phyloP scores from a whole-genome alignment of 768 basidiomycete species.

The Dioszegia crocea region DNA sequence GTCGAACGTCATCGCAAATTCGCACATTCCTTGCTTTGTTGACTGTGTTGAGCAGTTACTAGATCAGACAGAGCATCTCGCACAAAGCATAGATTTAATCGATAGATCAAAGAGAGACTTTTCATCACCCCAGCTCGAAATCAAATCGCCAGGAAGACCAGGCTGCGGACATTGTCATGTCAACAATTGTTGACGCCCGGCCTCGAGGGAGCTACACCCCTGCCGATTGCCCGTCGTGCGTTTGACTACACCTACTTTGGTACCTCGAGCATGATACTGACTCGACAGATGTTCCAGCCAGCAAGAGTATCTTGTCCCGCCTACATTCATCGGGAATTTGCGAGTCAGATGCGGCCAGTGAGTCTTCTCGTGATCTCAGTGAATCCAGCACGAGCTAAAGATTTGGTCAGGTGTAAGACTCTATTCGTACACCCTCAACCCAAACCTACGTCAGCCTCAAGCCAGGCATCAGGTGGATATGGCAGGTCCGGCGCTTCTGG shows the following conservation, averaged over 20 bases:
- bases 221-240: conserved; percentile 42
- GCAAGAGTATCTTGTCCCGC: conserved; percentile 44
- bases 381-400: too few species aligned
- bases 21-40: neutral
- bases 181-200: conserved; percentile 47
- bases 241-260: neutral
- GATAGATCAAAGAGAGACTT: too few species aligned
- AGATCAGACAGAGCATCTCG: too few species aligned
- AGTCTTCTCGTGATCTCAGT: too few species aligned
- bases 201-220: conserved; percentile 43
- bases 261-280: neutral
- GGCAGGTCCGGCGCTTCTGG: conserved; percentile 7
- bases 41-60: too few species aligned
- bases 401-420: conserved; percentile 35
- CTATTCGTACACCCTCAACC: conserved; percentile 45
- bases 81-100: too few species aligned
- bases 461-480: neutral
- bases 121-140: too few species aligned
- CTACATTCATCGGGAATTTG: conserved; percentile 45
- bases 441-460: conserved; percentile 22
- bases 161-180: conserved; percentile 23
- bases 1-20: neutral
- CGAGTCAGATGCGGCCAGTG: conserved; percentile 37
- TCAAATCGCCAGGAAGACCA: too few species aligned
- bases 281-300: conserved; percentile 30